These are phyloP conservation scores for Biancaea sappan DNA, from an alignment of 306 rosid species.

Conservation along the genomic window DNA sequence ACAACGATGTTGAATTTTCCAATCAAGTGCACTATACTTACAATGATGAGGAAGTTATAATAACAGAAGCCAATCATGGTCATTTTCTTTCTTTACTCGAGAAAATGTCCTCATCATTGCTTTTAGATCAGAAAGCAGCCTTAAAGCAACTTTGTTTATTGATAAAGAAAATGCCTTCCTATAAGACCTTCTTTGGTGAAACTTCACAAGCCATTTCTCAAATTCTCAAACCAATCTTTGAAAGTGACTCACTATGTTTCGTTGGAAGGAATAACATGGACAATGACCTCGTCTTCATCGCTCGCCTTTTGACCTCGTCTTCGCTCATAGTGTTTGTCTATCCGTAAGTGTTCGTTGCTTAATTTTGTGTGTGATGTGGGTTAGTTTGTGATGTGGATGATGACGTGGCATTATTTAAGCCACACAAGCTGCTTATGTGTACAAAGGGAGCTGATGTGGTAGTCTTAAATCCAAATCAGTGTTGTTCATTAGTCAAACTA, in stretches of 20 bases:
- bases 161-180: slow-evolving; percentile 81
- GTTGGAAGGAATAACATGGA: no score
- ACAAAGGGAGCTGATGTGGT: no score
- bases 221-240: slow-evolving; percentile 69
- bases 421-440: no score
- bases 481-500: no score
- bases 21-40: slow-evolving; percentile 42
- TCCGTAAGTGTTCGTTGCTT: no score
- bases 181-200: slow-evolving; percentile 76
- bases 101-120: slow-evolving; percentile 66
- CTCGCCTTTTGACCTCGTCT: no score
- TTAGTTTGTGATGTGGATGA: no score
- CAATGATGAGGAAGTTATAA: slow-evolving; percentile 51
- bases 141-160: slow-evolving; percentile 80
- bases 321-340: no score
- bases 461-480: no score
- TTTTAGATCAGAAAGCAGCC: slow-evolving; percentile 70
- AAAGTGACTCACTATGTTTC: slow-evolving; percentile 46
- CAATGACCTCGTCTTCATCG: no score
- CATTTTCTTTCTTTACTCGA: slow-evolving; percentile 63
- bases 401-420: no score
- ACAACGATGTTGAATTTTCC: slow-evolving; percentile 63
- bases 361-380: no score
- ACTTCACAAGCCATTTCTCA: slow-evolving; percentile 63
- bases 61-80: slow-evolving; percentile 59